Base-by-base conservation (phyloP, 2,329 filamentous ascomycete genomes). In the Clonostachys solani region DNA sequence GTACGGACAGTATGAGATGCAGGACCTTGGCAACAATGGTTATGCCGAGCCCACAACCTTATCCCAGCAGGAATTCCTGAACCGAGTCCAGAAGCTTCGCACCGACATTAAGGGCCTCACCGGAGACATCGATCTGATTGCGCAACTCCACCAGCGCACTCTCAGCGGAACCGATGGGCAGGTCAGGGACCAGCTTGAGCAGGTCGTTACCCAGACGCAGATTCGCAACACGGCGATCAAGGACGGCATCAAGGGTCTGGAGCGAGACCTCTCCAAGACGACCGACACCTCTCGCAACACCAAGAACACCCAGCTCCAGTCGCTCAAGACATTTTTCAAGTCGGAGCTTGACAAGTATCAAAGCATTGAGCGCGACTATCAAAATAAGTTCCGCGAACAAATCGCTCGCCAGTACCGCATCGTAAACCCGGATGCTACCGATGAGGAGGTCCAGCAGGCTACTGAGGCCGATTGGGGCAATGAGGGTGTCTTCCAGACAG, bases 381-480 rank as follows among this genome's bases (percentile, higher is more conserved):
- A 81, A 60, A 75, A 81, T 61, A 75, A 83, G 53, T 90, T 90
- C 65, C 80, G 84, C 50, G 86, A 91, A 53, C 86, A 90, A 65
- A 89, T 92, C 61, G 81, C 82, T 49, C 79, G 89, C 58, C 89
- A 94, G 67, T 92, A 89, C 67, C 77, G 82, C 48, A 91, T 92
- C 60, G 87, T 90, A 55, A 89, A 91, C 63, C 88, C 88, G 45
- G 84, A 90, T 41, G 89, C 88, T n/a, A 79, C 78, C 43, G 86
- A 91, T 50, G 72, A 78, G 2, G 86, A 92, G 66, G 83, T 92
- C 4, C 71, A 77, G 43, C 73, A 88, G 62, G 87, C 87, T 5
- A 73, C 82, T 19, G 75, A 88, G 55, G 74, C 81, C 46, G 84
- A 91, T 62, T 88, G 87, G 84, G 82, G 84, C 46, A 80, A 87